Evolutionary conservation across 345 rosid species (phyloP), one percentile per base, ranked within the genome.

Genomic region (Syzygium grande): DNA sequence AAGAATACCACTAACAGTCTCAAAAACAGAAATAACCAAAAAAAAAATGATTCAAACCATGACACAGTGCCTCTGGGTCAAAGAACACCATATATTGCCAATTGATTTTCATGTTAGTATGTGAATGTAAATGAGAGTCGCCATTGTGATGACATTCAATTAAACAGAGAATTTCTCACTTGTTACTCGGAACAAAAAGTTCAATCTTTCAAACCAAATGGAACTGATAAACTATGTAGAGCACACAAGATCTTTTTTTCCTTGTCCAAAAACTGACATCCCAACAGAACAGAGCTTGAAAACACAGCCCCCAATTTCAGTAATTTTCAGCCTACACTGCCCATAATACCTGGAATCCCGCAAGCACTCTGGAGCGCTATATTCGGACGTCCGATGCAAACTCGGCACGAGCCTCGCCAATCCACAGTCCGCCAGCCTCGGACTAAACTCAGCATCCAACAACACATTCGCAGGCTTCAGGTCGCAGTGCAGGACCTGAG

Each of bases 391-490:
- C 68, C 93, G 49, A 86, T 92, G 91, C 84, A 92, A 90, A 93
- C 90, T 88, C 25, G 97, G 98, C 91, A 95, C 84, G 58, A 95
- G 94, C 90, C 92, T 94, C 29, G 91, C 94, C 90, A 96, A 92
- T 21, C 98, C 98, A 61, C 92, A 94, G 92, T 98, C 99, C 9
- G 95, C 92, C 92, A 98, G 88, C 91, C 95, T 89, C 5, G 99
- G 98, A 90, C 93, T 97, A 86, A 92, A 95, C 92, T 98, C 99
- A 46, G 95, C 92, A 94, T 98, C 99, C 94, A 98, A 92, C 94
- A 97, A 93, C 83, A 97, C 98, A 91, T 97, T 97, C 14, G 94
- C 90, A 11, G 97, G 99, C 93, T 98, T 98, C 92, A 98, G 89
- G 88, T 98, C 93, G 73, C 84, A 92, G 91, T 95, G 99, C 91